Evolutionary conservation across 345 rosid species (phyloP).

Genomic region (Rubroshorea leprosula): DNA sequence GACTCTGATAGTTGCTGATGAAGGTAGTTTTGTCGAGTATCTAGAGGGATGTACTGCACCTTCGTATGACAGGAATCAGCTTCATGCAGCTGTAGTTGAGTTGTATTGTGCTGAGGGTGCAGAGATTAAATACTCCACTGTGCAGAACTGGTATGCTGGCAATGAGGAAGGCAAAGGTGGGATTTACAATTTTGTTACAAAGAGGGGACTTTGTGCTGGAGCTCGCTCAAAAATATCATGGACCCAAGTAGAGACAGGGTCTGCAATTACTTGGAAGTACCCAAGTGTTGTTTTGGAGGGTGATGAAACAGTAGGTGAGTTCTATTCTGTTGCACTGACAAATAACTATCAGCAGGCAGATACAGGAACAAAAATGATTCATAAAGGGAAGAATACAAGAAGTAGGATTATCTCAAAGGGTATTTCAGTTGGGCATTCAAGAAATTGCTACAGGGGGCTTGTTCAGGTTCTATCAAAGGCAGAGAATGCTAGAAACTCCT

Average conservation of each 20-base stretch:
- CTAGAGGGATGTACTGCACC: slow-evolving; percentile 96
- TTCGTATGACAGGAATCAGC: slow-evolving; percentile 81
- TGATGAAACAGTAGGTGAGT: slow-evolving; percentile 76
- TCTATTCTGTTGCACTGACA: slow-evolving; percentile 88
- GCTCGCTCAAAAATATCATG: slow-evolving; percentile 80
- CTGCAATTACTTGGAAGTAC: slow-evolving; percentile 95
- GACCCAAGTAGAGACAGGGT: slow-evolving; percentile 99
- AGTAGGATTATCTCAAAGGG: slow-evolving; percentile 94
- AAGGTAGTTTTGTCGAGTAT: slow-evolving; percentile 85
- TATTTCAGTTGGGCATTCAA: slow-evolving; percentile 68
- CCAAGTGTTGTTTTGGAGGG: slow-evolving; percentile 93
- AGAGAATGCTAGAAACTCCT: slow-evolving; percentile 78
- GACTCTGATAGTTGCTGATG: slow-evolving; percentile 94
- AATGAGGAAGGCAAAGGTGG: slow-evolving; percentile 88
- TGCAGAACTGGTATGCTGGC: slow-evolving; percentile 97
- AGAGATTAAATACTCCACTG: slow-evolving; percentile 86
- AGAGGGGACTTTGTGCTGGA: slow-evolving; percentile 89
- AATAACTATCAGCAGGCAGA: slow-evolving; percentile 40
- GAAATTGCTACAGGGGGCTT: slow-evolving; percentile 90
- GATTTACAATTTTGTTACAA: slow-evolving; percentile 86
- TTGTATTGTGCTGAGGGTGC: slow-evolving; percentile 72
- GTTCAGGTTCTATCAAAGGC: slow-evolving; percentile 96
- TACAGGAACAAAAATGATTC: slow-evolving; percentile 65
- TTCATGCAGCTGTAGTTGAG: slow-evolving; percentile 96
- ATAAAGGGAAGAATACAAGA: slow-evolving; percentile 81